phyloP scores from a whole-genome alignment of 1,284 basidiomycete species.

The Sporisorium sorghi region DNA sequence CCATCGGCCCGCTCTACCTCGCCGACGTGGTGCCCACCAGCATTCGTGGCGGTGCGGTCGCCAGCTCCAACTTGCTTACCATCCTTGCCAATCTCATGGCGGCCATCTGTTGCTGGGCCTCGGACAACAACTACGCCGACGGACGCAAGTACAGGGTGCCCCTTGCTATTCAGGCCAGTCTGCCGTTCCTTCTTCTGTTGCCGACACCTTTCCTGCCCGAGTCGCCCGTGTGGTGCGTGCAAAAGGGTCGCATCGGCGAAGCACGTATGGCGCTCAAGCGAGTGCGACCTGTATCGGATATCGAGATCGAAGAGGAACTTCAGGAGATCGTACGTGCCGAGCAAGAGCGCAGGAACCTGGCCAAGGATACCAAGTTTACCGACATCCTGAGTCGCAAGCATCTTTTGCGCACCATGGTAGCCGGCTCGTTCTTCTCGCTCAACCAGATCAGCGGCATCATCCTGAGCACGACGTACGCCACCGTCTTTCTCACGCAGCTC shows the following conservation, averaged over 20 bases:
- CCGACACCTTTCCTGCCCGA: conserved; percentile 51
- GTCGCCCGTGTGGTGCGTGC: conserved; percentile 55
- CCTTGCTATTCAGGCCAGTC: conserved; percentile 48
- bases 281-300: conserved; percentile 43
- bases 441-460: conserved; percentile 63
- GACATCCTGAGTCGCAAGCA: conserved; percentile 57
- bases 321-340: conserved; percentile 46
- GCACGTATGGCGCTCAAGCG: conserved; percentile 41
- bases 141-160: conserved; percentile 50
- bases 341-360: conserved; percentile 47
- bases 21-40: conserved; percentile 56
- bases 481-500: conserved; percentile 56
- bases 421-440: conserved; percentile 58
- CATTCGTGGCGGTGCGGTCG: conserved; percentile 56
- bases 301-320: conserved; percentile 53
- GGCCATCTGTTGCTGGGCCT: conserved; percentile 47
- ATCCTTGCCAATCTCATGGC: conserved; percentile 54
- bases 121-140: conserved; percentile 36
- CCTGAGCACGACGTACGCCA: conserved; percentile 57
- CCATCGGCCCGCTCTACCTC: conserved; percentile 55
- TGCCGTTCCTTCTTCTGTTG: conserved; percentile 47
- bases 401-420: conserved; percentile 53
- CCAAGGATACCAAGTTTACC: conserved; percentile 45
- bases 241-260: conserved; percentile 54
- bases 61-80: conserved; percentile 55